Percentiles rank a stretch among this genome's conserved stretches.
These are phyloP conservation scores for Lyophyllum shimeji DNA, from an alignment of 768 basidiomycete species.

Conservation along the genomic window DNA sequence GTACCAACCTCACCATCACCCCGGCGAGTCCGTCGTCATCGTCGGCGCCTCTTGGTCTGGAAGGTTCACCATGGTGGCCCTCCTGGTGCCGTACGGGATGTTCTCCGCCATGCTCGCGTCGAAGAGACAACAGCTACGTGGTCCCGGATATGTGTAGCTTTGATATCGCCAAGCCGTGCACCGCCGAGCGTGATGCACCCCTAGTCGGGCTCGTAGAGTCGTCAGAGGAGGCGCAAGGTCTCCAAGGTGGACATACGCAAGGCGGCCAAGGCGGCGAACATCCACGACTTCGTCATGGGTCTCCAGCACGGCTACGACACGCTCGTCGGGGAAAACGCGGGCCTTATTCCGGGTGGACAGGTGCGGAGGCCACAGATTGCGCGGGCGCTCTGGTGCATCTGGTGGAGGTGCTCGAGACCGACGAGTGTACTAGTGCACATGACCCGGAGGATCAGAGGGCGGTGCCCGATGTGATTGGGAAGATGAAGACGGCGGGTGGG, in stretches of 20 bases:
- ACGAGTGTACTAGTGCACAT: constrained; percentile 94
- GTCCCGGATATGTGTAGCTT: too few relatives aligned
- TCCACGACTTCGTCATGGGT: constrained; percentile 82
- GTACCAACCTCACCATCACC: constrained; percentile 63
- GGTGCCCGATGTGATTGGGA: constrained; percentile 53
- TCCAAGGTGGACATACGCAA: constrained; percentile 56
- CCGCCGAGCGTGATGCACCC: constrained; percentile 50
- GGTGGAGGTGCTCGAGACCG: constrained; percentile 75
- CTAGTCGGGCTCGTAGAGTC: too few relatives aligned
- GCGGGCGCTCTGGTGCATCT: constrained; percentile 80
- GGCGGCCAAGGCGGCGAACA: constrained; percentile 77
- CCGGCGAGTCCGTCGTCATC: constrained; percentile 87
- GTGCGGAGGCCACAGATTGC: constrained; percentile 93
- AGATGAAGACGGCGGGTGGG: constrained; percentile 42
- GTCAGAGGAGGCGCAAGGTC: too few relatives aligned
- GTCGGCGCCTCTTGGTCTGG: constrained; percentile 94
- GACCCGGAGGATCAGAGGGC: constrained; percentile 83
- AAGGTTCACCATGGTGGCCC: constrained; percentile 85
- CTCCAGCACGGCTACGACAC: constrained; percentile 89
- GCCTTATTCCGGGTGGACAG: constrained; percentile 92
- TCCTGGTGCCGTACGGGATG: too few relatives aligned
- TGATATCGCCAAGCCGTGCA: constrained; percentile 76
- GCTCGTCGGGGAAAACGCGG: constrained; percentile 84
- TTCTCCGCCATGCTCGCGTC: too few relatives aligned
- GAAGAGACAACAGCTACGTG: too few relatives aligned